phyloP scores from a whole-genome alignment of 108 stramenopile species.

The Aurantiochytrium sp. region DNA sequence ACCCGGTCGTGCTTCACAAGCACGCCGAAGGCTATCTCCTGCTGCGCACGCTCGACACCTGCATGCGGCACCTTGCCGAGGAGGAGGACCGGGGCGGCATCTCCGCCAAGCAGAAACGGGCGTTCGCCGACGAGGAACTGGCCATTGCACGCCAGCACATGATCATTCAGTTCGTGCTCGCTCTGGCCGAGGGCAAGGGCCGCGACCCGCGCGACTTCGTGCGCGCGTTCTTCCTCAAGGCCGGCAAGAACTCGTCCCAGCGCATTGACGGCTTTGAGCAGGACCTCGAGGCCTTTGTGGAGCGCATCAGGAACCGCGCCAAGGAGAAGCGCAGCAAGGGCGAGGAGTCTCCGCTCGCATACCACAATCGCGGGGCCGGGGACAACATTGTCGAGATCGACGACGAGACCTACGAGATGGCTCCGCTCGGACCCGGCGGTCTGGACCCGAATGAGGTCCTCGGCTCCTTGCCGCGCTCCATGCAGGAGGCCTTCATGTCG shows the following conservation, averaged over 20 bases:
- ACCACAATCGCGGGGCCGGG: background rate
- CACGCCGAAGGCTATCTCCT: slow-evolving; percentile 28
- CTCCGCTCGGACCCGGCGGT: slow-evolving; percentile 86
- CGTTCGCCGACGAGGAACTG: background rate
- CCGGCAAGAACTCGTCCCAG: background rate
- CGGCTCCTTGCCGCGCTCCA: slow-evolving; percentile 69
- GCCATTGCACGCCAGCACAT: slow-evolving; percentile 25
- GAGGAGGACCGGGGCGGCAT: background rate
- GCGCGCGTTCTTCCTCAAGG: background rate
- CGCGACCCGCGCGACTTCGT: background rate
- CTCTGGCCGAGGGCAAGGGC: background rate
- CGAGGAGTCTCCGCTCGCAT: background rate
- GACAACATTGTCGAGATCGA: background rate
- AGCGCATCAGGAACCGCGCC: background rate
- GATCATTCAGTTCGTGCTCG: slow-evolving; percentile 5
- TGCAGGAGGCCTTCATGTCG: slow-evolving; percentile 89
- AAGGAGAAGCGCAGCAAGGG: background rate
- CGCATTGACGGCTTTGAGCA: slow-evolving; percentile 10
- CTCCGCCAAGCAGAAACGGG: background rate
- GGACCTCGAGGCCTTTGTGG: background rate
- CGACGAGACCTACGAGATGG: background rate
- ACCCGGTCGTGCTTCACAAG: background rate
- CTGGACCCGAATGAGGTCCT: slow-evolving; percentile 92
- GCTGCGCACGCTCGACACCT: slow-evolving; percentile 9
- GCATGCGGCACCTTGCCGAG: background rate